These are phyloP conservation scores for Lepidopterella palustris DNA, from an alignment of 495 filamentous ascomycete genomes.

Conservation along the genomic window DNA sequence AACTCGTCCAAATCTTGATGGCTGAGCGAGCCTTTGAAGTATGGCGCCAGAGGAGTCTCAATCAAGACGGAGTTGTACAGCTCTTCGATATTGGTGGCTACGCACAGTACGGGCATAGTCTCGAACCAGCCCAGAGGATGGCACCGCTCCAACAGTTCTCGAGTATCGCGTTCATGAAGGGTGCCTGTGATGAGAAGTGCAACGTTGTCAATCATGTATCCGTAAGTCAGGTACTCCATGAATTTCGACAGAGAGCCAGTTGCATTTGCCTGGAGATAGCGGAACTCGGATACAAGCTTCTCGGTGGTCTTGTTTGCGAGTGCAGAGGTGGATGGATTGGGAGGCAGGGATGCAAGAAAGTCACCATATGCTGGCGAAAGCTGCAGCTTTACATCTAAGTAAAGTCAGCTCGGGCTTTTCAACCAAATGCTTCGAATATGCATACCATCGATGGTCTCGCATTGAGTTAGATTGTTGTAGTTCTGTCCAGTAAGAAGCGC, in stretches of 20 bases:
- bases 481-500: conserved; percentile 81
- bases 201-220: conserved; percentile 99
- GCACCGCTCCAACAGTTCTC: conserved; percentile 90
- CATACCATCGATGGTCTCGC: conserved; percentile 94
- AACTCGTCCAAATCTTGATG: conserved; percentile 96
- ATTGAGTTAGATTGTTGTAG: conserved; percentile 95
- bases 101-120: conserved; percentile 94
- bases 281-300: conserved; percentile 96
- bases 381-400: conserved; percentile 89
- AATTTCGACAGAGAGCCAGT: conserved; percentile 87
- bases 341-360: conserved; percentile 88
- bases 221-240: conserved; percentile 94
- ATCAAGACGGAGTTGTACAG: conserved; percentile 96
- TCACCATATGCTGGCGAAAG: conserved; percentile 95
- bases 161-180: conserved; percentile 92
- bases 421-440: background rate
- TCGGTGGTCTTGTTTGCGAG: conserved; percentile 94
- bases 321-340: conserved; percentile 91
- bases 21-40: conserved; percentile 92
- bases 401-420: conserved; percentile 3
- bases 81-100: conserved; percentile 96
- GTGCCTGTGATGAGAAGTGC: conserved; percentile 97
- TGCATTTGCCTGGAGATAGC: conserved; percentile 88
- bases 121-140: conserved; percentile 99
- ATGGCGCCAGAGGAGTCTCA: conserved; percentile 90